These are phyloP conservation scores for Termitomyces sp. DNA, from an alignment of 768 basidiomycete genomes.

Conservation along the genomic window DNA sequence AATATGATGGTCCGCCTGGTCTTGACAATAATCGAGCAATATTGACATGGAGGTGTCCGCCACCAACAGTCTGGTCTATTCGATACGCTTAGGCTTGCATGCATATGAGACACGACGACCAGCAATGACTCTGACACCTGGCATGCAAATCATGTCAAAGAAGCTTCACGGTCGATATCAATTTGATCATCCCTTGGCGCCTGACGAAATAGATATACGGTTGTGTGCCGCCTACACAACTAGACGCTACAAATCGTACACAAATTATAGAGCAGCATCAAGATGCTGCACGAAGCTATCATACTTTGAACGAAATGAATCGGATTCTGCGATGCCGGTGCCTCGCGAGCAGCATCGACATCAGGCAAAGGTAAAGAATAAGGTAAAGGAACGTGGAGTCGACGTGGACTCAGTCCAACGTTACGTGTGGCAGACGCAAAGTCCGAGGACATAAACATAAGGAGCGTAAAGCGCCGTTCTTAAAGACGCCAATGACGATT, in stretches of 20 bases:
- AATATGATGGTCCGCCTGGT: neutral
- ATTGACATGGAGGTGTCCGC: neutral
- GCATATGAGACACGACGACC: neutral
- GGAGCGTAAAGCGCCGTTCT: conserved; percentile 5
- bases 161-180: neutral
- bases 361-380: neutral
- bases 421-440: conserved; percentile 11
- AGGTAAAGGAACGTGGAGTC: conserved; percentile 17
- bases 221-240: neutral
- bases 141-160: neutral
- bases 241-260: conserved; percentile 7
- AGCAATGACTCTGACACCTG: neutral
- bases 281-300: conserved; percentile 6
- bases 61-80: neutral
- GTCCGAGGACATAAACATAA: conserved; percentile 15
- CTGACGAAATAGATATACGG: neutral
- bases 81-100: neutral
- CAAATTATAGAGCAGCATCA: conserved; percentile 5
- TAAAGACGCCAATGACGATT: neutral
- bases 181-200: neutral
- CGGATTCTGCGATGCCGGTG: neutral
- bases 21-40: too few relatives aligned
- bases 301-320: conserved; percentile 5
- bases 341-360: conserved; percentile 6
- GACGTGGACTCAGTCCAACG: conserved; percentile 9